phyloP scores from a whole-genome alignment of 768 basidiomycete species.

The Macrolepiota dolichaula region DNA sequence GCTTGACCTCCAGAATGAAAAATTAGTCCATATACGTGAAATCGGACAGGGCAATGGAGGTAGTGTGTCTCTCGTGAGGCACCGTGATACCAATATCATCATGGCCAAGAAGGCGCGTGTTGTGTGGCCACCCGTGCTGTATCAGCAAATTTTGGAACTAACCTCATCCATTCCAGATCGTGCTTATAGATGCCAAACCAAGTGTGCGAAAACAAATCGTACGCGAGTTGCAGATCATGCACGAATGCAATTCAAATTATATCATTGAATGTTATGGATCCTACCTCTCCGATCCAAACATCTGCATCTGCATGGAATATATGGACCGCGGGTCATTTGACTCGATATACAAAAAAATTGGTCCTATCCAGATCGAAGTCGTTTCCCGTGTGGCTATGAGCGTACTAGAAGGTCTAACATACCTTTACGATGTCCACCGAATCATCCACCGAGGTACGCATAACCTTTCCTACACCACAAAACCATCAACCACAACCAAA shows the following conservation, averaged over 20 bases:
- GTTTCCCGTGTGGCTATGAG: conserved; percentile 93
- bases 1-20: conserved; percentile 71
- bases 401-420: conserved; percentile 91
- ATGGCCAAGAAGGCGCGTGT: conserved; percentile 95
- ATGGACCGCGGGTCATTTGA: conserved; percentile 95
- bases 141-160: background rate
- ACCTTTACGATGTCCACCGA: conserved; percentile 94
- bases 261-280: conserved; percentile 98
- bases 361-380: conserved; percentile 86
- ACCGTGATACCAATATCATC: conserved; percentile 82
- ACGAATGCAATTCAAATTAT: conserved; percentile 88
- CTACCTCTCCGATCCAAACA: conserved; percentile 94
- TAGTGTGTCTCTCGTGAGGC: conserved; percentile 93
- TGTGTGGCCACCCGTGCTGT: background rate
- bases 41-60: conserved; percentile 97
- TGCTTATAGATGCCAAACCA: conserved; percentile 93
- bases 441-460: conserved; percentile 94
- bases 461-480: background rate
- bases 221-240: conserved; percentile 98
- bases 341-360: conserved; percentile 92
- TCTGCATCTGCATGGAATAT: conserved; percentile 98
- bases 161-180: conserved; percentile 52
- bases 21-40: conserved; percentile 86
- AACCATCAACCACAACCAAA: background rate
- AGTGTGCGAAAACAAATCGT: conserved; percentile 96